Conservation (phyloP, 176 grass and related monocot genomes). For the Musa itinerans region DNA sequence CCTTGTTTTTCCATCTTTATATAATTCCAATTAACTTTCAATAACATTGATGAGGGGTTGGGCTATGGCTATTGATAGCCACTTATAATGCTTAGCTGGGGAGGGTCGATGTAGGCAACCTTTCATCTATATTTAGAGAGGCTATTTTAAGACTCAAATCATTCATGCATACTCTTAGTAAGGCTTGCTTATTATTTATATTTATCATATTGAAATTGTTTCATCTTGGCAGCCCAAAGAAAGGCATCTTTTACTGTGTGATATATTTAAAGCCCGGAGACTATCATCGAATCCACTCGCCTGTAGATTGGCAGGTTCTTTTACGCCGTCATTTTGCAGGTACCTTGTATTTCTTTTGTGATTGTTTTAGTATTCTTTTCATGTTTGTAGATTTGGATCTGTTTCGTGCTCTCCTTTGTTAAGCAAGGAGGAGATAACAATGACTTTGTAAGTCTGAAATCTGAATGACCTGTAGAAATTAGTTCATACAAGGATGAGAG, state of each 20-base stretch:
- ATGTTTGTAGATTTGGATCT: not conserved
- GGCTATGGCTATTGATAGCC: too few relatives aligned
- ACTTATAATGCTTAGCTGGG: too few relatives aligned
- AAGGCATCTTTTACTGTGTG: slow-evolving; percentile 77
- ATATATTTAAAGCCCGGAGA: slow-evolving; percentile 86
- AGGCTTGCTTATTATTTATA: not conserved
- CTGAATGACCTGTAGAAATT: not conserved
- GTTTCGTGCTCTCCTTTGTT: not conserved
- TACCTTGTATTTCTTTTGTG: slow-evolving; percentile 22
- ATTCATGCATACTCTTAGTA: not conserved
- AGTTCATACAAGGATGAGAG: not conserved
- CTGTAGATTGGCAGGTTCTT: slow-evolving; percentile 61
- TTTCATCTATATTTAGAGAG: too few relatives aligned
- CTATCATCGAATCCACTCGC: slow-evolving; percentile 73
- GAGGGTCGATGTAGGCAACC: too few relatives aligned
- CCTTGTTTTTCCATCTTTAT: too few relatives aligned
- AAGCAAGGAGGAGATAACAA: too few relatives aligned
- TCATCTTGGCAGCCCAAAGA: slow-evolving; percentile 46
- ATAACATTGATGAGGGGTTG: too few relatives aligned
- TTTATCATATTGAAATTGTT: not conserved
- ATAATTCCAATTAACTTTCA: too few relatives aligned
- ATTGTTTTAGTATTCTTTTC: not conserved
- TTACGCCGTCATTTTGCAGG: slow-evolving; percentile 71
- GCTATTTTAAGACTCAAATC: not conserved
- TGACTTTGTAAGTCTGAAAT: not conserved